Evolutionary conservation across 768 basidiomycete species (phyloP), one percentile per base, ranked within the genome.

Genomic region (Leucosporidium creatinivorum): DNA sequence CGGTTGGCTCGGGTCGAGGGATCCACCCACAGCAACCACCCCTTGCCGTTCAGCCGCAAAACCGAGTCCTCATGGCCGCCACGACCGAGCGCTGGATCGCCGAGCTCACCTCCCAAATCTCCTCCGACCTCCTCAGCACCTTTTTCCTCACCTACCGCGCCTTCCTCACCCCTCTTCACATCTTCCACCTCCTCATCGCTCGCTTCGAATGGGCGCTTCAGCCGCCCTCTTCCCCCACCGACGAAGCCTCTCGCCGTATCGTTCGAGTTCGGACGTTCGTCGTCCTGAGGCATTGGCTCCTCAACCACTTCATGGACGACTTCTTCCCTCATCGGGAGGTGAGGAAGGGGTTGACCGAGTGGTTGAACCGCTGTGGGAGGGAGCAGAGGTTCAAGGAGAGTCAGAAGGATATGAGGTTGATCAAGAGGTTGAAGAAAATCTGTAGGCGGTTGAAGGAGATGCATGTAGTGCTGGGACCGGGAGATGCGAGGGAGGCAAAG

Each of bases 11-110:
- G 0, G 52, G n/a, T 26, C 21, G 17, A 13, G 48, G 19, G 3
- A 15, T 9, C 17, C 30, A 25, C 19, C 9, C 55, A 2, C 39
- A 44, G 15, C 39, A 44, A 44, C 13, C 39, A 17, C 39, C 39
- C 3, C 39, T 44, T 13, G 39, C 13, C 39, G 39, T 15, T 44
- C 39, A 44, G 44, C 30, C 15, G 48, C 60, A 59, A 0, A 47
- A 28, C 30, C 26, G 48, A 10, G 60, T 72, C 50, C 80, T 94
- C n/a, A 80, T 93, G 19, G 92, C 90, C 0, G 91, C 91, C 6
- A 92, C 90, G 4, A 90, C 93, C 74, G 92, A 93, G 77, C 86
- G 92, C 0, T 91, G 90, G 89, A 87, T 96, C 63, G 91, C 89
- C 1, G 90, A 94, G 75, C 80, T 94, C 58, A 93, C 93, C 36